phyloP scores from a whole-genome alignment of 78 protist genomes.

The Dictyostelium firmibasis region DNA sequence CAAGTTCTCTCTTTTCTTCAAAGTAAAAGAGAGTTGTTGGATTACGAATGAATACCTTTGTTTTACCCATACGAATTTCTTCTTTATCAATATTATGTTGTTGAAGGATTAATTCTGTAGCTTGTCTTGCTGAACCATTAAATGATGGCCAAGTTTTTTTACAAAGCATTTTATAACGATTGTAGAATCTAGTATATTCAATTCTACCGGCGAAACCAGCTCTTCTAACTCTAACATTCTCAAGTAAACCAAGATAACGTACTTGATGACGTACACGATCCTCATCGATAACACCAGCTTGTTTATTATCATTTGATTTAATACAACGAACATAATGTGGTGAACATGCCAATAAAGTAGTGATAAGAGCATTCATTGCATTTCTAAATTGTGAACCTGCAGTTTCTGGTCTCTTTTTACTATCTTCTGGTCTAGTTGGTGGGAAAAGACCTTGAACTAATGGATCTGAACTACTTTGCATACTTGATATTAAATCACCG shows the following conservation, averaged over 20 bases:
- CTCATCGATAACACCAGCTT: slow-evolving; percentile 76
- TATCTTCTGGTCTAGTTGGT: slow-evolving; percentile 49
- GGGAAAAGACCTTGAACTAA: slow-evolving; percentile 53
- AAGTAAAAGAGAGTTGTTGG: slow-evolving; percentile 84
- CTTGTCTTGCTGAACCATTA: slow-evolving; percentile 35
- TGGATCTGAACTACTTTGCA: slow-evolving; percentile 36
- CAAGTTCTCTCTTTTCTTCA: slow-evolving; percentile 80
- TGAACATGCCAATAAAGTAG: slow-evolving; percentile 65
- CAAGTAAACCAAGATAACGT: slow-evolving; percentile 91
- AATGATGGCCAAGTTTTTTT: slow-evolving; percentile 78
- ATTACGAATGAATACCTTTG: slow-evolving; percentile 89
- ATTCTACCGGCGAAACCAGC: slow-evolving; percentile 96
- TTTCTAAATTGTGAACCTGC: slow-evolving; percentile 79
- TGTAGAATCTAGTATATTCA: slow-evolving; percentile 83
- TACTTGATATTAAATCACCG: slow-evolving; percentile 54
- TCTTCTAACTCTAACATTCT: slow-evolving; percentile 94
- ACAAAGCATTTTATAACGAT: slow-evolving; percentile 84
- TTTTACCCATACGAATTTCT: slow-evolving; percentile 87
- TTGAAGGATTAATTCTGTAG: slow-evolving; percentile 41
- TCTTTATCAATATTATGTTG: slow-evolving; percentile 26
- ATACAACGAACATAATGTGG: slow-evolving; percentile 93
- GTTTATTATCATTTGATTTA: slow-evolving; percentile 88
- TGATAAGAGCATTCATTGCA: slow-evolving; percentile 80
- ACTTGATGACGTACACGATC: slow-evolving; percentile 87
- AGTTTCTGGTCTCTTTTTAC: slow-evolving; percentile 73